Base-by-base conservation (phyloP, 2,329 filamentous ascomycete species). In the Neofusicoccum sp. region DNA sequence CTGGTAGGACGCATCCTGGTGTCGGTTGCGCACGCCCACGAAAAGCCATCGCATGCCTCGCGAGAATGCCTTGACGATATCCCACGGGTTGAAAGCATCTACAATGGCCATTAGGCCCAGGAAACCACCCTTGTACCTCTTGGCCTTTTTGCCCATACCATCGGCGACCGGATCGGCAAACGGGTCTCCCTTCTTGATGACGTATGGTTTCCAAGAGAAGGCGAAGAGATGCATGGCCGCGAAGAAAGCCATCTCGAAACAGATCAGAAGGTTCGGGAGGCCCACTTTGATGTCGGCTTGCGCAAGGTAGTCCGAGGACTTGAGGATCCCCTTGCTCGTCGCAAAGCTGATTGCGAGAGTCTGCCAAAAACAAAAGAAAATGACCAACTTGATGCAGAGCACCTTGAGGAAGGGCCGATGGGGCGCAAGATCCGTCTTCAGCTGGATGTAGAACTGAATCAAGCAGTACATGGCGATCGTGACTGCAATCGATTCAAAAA, bases 331-430 rank as follows among this genome's bases (percentile, higher is more conserved):
- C 4, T 82, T 81, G 73, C 81, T 76, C 16, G 83, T 83, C 20
- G 89, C 76, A 62, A 88, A 79, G 20, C 81, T 85, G 65, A 89
- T 86, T 56, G 86, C 66, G 67, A 82, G 66, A 34, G 64, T 70
- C 70, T 96, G 91, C 91, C 91, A 96, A 75, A 96, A 96, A 36
- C 88, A 92, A 66, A 96, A 82, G 79, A 96, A 96, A 69, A 96
- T 91, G 70, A 96, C 91, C 30, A 96, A 82, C 75, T 96, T 96
- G 76, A 96, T 95, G 69, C 90, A 89, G 20, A 91, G 71, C 28
- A 96, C 86, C 75, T 96, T 96, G 65, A 93, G 75, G 65, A 93
- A 89, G 0, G 91, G 89, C 16, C 78, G 81, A 70, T 96, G 85
- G 58, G 87, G 82, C 6, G 82, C 80, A 28, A 96, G 81, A 62